phyloP scores from a whole-genome alignment of 805 yeast genomes.

The Saturnispora saitoi region DNA sequence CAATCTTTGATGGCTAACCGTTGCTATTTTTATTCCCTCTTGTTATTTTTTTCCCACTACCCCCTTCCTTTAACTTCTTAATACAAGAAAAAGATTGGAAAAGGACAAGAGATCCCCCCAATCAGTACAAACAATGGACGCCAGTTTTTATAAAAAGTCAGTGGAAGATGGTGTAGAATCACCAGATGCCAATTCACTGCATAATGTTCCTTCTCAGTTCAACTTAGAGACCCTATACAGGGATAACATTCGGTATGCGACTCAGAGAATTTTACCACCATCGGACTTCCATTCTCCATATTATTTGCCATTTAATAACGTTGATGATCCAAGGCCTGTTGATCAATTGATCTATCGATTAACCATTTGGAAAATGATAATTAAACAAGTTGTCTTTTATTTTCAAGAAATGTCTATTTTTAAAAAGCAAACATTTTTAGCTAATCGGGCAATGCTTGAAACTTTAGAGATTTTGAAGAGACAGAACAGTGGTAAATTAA shows the following conservation, averaged over 20 bases:
- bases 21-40: not conserved
- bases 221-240: constrained; percentile 13
- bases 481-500: constrained; percentile 27
- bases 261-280: constrained; percentile 25
- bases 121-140: not conserved
- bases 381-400: constrained; percentile 45
- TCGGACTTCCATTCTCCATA: constrained; percentile 29
- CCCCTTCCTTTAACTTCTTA: not conserved
- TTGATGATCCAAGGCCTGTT: constrained; percentile 31
- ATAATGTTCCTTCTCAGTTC: constrained; percentile 2
- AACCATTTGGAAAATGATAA: constrained; percentile 48
- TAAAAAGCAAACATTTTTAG: constrained; percentile 38
- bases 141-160: not conserved
- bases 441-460: constrained; percentile 43
- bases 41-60: not conserved
- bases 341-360: constrained; percentile 46
- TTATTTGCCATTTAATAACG: constrained; percentile 25
- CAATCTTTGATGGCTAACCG: not conserved
- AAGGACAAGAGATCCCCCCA: not conserved
- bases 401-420: constrained; percentile 43
- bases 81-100: not conserved
- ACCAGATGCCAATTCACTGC: not conserved
- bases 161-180: not conserved
- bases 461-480: constrained; percentile 28
- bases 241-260: constrained; percentile 14